phyloP scores from a whole-genome alignment of 257 asterid species.

The Nicotiana otophora region DNA sequence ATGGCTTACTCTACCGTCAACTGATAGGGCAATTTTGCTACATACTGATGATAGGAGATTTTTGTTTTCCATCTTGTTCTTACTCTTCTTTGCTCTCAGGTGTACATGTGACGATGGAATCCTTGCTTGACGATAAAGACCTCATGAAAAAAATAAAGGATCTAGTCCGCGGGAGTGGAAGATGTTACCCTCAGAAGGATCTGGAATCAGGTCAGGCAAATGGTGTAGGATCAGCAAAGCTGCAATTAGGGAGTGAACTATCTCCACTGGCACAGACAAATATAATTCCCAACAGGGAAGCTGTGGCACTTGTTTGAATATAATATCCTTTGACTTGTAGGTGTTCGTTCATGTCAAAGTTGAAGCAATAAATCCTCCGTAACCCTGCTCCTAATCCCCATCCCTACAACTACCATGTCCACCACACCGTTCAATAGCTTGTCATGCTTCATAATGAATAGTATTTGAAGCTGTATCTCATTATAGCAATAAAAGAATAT shows the following conservation, averaged over 20 bases:
- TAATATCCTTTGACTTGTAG: not conserved
- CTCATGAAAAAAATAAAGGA: constrained; percentile 51
- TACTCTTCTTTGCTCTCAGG: constrained; percentile 35
- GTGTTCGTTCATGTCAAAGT: not conserved
- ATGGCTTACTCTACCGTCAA: not conserved
- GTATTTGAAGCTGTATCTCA: not conserved
- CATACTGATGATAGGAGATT: not conserved
- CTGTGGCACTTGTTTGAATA: constrained; percentile 22
- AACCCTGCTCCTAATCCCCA: not conserved
- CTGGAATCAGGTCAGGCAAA: constrained; percentile 19
- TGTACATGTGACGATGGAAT: constrained; percentile 77
- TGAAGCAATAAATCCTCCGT: not conserved
- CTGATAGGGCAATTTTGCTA: not conserved
- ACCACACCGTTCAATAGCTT: not conserved
- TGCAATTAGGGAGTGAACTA: constrained; percentile 20
- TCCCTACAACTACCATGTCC: not conserved
- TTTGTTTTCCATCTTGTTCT: not conserved
- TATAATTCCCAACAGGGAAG: constrained; percentile 21
- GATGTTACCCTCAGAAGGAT: constrained; percentile 44
- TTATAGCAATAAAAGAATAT: not conserved
- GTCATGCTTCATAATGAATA: not conserved
- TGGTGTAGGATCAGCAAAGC: constrained; percentile 20
- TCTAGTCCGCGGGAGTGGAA: constrained; percentile 65
- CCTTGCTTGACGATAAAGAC: constrained; percentile 67
- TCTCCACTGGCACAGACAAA: constrained; percentile 10